phyloP scores from a whole-genome alignment of 2,329 filamentous ascomycete genomes.

The Cercospora janseana region DNA sequence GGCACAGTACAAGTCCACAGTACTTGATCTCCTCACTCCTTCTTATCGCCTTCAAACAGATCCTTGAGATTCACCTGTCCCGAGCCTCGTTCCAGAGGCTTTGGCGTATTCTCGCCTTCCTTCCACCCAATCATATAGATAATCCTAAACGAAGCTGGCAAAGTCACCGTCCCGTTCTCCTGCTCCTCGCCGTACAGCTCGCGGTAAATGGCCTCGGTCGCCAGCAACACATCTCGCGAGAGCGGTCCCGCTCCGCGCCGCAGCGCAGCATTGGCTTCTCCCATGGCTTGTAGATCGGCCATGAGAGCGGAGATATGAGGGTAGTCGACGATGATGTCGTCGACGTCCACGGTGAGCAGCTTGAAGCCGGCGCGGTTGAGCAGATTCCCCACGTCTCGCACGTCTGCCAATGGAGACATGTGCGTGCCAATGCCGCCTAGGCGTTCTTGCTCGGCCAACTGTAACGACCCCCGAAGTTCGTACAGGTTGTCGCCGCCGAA shows the following conservation, averaged over 20 bases:
- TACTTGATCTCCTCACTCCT: neutral
- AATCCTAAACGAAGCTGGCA: constrained; percentile 86
- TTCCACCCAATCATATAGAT: constrained; percentile 99
- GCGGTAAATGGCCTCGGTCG: constrained; percentile 83
- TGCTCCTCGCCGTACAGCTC: constrained; percentile 74
- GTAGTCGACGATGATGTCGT: constrained; percentile 95
- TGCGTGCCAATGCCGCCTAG: constrained; percentile 89
- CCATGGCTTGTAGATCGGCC: constrained; percentile 94
- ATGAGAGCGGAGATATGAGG: constrained; percentile 87
- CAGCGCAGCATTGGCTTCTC: constrained; percentile 84
- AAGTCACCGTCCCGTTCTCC: constrained; percentile 60
- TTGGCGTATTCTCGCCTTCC: constrained; percentile 71
- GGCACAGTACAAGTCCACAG: too few species aligned
- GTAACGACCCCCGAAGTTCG: constrained; percentile 87
- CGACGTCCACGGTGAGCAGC: constrained; percentile 92
- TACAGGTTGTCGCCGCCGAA: constrained; percentile 91
- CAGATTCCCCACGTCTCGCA: constrained; percentile 84
- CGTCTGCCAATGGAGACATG: constrained; percentile 87
- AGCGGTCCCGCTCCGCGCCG: constrained; percentile 77
- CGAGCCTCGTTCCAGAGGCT: constrained; percentile 79
- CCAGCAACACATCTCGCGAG: constrained; percentile 77
- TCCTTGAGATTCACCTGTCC: constrained; percentile 88
- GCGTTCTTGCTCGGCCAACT: constrained; percentile 86
- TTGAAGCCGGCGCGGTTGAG: constrained; percentile 87
- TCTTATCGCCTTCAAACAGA: constrained; percentile 55